Evolutionary conservation across 139 green algal genomes (phyloP).

Genomic region (Chlorella sp.): DNA sequence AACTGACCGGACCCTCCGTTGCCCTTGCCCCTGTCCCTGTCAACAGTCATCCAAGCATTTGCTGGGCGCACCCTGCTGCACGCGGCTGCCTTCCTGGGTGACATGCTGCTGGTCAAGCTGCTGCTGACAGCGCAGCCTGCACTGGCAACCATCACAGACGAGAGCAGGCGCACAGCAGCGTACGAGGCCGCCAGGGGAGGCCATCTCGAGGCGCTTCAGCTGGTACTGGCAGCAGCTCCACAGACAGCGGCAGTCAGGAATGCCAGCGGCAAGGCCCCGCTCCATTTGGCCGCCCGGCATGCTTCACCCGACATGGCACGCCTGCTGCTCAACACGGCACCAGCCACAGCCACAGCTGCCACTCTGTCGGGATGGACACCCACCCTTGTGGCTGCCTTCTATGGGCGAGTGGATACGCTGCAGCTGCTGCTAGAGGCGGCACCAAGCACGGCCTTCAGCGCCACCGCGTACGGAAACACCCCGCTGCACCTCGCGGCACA

Average conservation of each 20-base stretch:
- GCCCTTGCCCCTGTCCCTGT: not conserved
- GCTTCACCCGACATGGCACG: not conserved
- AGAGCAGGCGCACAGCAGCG: not conserved
- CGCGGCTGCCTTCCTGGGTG: not conserved
- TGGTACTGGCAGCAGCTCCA: not conserved
- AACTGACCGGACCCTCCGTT: too few relatives aligned
- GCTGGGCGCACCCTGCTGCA: not conserved
- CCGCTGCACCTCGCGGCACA: not conserved
- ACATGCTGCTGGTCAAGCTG: not conserved
- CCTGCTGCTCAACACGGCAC: not conserved
- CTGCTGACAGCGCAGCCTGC: not conserved
- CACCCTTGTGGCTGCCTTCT: not conserved
- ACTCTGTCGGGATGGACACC: not conserved
- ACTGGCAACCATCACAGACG: not conserved
- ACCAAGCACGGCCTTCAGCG: not conserved
- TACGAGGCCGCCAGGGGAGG: not conserved
- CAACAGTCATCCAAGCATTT: not conserved
- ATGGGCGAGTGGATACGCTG: not conserved
- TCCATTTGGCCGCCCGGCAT: not conserved
- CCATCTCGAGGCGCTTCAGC: not conserved
- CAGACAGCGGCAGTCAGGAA: not conserved
- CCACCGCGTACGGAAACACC: not conserved
- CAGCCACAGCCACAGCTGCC: not conserved
- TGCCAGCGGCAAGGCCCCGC: not conserved
- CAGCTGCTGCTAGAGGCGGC: not conserved